These are phyloP conservation scores for Ogataea nonfermentans DNA, from an alignment of 805 yeast species.

Conservation along the genomic window DNA sequence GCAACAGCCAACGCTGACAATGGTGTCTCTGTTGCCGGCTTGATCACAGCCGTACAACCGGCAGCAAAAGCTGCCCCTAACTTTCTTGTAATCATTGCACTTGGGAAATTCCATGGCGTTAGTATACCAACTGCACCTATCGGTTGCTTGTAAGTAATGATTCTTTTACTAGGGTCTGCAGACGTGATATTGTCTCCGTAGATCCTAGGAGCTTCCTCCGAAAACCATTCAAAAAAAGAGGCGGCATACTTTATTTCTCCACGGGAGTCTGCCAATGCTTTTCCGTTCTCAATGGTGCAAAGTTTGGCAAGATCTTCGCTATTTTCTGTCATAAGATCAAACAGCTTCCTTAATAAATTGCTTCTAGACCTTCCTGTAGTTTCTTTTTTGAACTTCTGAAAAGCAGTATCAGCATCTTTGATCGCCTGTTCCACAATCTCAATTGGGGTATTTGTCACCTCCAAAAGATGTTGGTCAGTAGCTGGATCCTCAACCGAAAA, in stretches of 20 bases:
- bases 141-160: slow-evolving; percentile 67
- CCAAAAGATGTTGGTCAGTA: slow-evolving; percentile 46
- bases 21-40: slow-evolving; percentile 79
- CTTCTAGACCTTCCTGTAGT: slow-evolving; percentile 59
- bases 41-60: slow-evolving; percentile 74
- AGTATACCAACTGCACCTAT: slow-evolving; percentile 76
- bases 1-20: slow-evolving; percentile 69
- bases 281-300: slow-evolving; percentile 72
- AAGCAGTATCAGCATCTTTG: slow-evolving; percentile 51
- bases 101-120: slow-evolving; percentile 86
- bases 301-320: slow-evolving; percentile 63
- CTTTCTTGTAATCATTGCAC: slow-evolving; percentile 74
- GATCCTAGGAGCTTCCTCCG: slow-evolving; percentile 75
- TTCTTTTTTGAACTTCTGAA: slow-evolving; percentile 44
- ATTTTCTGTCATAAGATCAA: slow-evolving; percentile 53
- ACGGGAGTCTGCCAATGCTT: slow-evolving; percentile 64
- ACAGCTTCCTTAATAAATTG: slow-evolving; percentile 49
- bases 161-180: slow-evolving; percentile 44
- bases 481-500: slow-evolving; percentile 82
- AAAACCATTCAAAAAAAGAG: slow-evolving; percentile 84
- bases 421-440: slow-evolving; percentile 56
- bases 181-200: slow-evolving; percentile 69
- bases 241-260: slow-evolving; percentile 71
- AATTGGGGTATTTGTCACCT: slow-evolving; percentile 51
- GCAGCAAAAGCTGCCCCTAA: slow-evolving; percentile 77